phyloP scores from a whole-genome alignment of 441 rosid species.

The Sinapis alba region DNA sequence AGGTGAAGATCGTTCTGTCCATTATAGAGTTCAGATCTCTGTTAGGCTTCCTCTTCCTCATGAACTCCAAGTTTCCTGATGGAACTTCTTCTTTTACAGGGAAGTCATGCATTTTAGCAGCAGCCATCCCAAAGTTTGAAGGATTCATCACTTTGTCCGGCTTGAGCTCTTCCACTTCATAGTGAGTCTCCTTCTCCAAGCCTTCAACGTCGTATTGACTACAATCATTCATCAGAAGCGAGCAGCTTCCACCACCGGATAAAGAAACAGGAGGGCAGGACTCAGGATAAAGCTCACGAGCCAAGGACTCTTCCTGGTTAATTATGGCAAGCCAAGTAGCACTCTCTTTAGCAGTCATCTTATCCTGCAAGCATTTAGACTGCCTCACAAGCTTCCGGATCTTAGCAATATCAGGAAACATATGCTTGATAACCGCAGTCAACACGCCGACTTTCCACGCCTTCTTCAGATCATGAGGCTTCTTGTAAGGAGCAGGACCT shows the following conservation, averaged over 20 bases:
- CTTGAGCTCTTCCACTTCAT: slow-evolving; percentile 60
- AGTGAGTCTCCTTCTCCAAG: slow-evolving; percentile 54
- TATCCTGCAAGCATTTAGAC: slow-evolving; percentile 95
- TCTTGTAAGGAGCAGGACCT: slow-evolving; percentile 93
- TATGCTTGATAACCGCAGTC: slow-evolving; percentile 94
- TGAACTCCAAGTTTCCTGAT: slow-evolving; percentile 33
- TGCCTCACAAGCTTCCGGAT: slow-evolving; percentile 94
- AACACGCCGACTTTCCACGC: slow-evolving; percentile 98
- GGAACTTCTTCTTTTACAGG: slow-evolving; percentile 38
- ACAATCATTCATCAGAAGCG: slow-evolving; percentile 63
- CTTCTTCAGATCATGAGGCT: slow-evolving; percentile 97
- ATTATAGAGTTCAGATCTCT: slow-evolving; percentile 49
- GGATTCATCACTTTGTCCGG: slow-evolving; percentile 47
- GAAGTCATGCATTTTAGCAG: slow-evolving; percentile 44
- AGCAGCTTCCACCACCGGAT: slow-evolving; percentile 60
- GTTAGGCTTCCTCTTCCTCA: slow-evolving; percentile 70
- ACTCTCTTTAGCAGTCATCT: slow-evolving; percentile 99
- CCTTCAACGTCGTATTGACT: slow-evolving; percentile 93
- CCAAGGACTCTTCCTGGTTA: slow-evolving; percentile 85
- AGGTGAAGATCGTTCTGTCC: slow-evolving; percentile 66
- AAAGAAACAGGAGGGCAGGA: slow-evolving; percentile 60
- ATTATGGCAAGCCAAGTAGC: slow-evolving; percentile 96
- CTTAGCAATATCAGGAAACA: slow-evolving; percentile 94
- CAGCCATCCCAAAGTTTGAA: slow-evolving; percentile 44
- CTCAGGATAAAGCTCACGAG: slow-evolving; percentile 80